A percentile compares a stretch with the other conserved stretches of the same genome.
These are phyloP conservation scores for Massarina eburnea DNA, from an alignment of 2,329 filamentous ascomycete species.

Conservation along the genomic window DNA sequence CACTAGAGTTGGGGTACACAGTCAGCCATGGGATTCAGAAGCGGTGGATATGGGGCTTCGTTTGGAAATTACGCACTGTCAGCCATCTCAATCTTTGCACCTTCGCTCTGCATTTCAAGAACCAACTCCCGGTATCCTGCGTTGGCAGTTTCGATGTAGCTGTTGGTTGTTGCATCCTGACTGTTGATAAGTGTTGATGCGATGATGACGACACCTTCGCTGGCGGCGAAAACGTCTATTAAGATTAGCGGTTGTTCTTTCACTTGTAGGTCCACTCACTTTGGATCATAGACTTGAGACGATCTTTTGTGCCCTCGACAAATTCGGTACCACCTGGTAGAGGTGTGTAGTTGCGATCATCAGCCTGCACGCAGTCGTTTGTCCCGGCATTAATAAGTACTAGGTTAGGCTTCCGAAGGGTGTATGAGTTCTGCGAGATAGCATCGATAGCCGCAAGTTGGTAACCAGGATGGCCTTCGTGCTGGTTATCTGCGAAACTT, in stretches of 20 bases:
- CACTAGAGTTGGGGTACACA: too few species aligned
- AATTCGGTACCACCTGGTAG: constrained; percentile 2
- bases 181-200: constrained; percentile 13
- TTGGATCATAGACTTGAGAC: constrained; percentile 11
- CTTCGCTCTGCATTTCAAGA: constrained; percentile 1
- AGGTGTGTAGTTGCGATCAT: too few species aligned
- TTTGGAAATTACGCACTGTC: too few species aligned
- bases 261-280: background rate
- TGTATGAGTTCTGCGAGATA: background rate
- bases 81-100: constrained; percentile 12
- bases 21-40: too few species aligned
- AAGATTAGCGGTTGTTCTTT: background rate
- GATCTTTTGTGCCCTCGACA: constrained; percentile 7
- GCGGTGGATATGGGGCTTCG: too few species aligned
- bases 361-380: constrained; percentile 10
- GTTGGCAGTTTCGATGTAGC: constrained; percentile 9
- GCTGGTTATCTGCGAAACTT: constrained; percentile 11
- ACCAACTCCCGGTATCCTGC: constrained; percentile 8
- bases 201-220: constrained; percentile 10
- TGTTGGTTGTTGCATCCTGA: background rate
- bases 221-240: background rate
- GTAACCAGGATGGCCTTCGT: constrained; percentile 13
- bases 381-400: constrained; percentile 16
- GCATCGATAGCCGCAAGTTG: constrained; percentile 3
- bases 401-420: constrained; percentile 12